Conservation (phyloP, 225 moss, liverwort and hornwort genomes). For the Physcomitrium patens region DNA sequence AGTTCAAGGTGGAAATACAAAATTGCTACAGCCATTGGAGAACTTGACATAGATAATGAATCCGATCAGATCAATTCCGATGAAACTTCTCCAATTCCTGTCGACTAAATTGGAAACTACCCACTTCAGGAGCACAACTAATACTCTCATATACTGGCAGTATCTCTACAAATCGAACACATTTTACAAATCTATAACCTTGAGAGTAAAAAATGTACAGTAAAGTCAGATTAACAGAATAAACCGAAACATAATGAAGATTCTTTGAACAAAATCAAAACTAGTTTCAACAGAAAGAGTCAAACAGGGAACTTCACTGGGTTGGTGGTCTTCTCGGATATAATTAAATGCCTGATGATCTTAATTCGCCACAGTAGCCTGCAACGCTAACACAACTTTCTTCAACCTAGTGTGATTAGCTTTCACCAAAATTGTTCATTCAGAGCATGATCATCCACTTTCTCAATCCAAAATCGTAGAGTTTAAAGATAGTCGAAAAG, state of each 20-base stretch:
- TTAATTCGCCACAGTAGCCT: slow-evolving; percentile 24
- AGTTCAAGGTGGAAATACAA: too few species aligned
- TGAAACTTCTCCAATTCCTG: too few species aligned
- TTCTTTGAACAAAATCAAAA: neutral
- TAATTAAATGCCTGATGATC: slow-evolving; percentile 30
- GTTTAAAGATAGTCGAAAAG: slow-evolving; percentile 66
- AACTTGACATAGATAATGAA: neutral
- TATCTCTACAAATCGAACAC: too few species aligned
- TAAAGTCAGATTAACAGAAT: slow-evolving; percentile 15
- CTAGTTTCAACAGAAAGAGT: neutral
- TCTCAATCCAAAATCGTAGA: slow-evolving; percentile 1
- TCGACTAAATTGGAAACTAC: too few species aligned
- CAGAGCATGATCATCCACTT: slow-evolving; percentile 25
- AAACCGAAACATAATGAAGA: neutral
- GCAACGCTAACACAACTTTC: slow-evolving; percentile 19
- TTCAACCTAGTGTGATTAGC: slow-evolving; percentile 20
- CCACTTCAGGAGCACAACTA: too few species aligned
- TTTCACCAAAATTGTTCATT: slow-evolving; percentile 31
- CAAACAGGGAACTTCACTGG: slow-evolving; percentile 6
- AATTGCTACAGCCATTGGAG: too few species aligned
- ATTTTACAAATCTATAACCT: too few species aligned
- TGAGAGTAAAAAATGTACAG: neutral
- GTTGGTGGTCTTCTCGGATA: slow-evolving; percentile 4
- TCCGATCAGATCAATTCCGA: neutral
- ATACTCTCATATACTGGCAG: too few species aligned